Evolutionary conservation across 306 rosid genomes (phyloP), one percentile per base, ranked within the genome.

Genomic region (Biancaea sappan): DNA sequence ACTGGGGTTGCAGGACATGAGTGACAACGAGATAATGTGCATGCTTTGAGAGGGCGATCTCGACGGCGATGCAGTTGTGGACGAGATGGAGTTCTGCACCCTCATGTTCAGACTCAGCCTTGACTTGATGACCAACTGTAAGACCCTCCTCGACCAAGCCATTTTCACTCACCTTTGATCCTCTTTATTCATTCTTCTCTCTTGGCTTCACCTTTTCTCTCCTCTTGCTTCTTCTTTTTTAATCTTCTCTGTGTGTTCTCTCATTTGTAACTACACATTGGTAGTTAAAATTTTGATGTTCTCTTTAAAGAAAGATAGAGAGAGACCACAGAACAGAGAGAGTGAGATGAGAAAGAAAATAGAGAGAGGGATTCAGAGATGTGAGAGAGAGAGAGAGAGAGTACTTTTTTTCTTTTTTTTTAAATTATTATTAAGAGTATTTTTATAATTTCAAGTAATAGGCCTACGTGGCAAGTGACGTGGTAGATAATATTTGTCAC

Each of bases 21-120:
- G 82, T 5, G 92, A 88, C 12, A 94, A 91, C 3, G 98, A 93
- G 72, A 35, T 89, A 21, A 75, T 28, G 84, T 77, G 86, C 62
- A 91, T 91, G 98, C 75, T 89, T 18, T 84, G 79, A 69, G 97
- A 91, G 88, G 97, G 98, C 4, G 98, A 93, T 79, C 50, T 82
- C 53, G 97, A 93, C 71, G 94, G 94, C 0, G 94, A 91, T 83
- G 94, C 88, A 3, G 90, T 88, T 59, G 80, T 93, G 37, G 73
- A 76, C 62, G 92, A 91, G 79, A 87, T 86, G 95, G 98, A 91
- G 78, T 93, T 93, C 52, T 93, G 90, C 37, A 89, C 89, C 2
- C 92, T 93, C 50, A 91, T 91, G 98, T 84, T 93, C 69, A 86
- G 88, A 83, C 47, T 93, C 64, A 93, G 98, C 52, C 98, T 97